Base-by-base conservation (phyloP, 495 filamentous ascomycete genomes). In the Hypoxylon rickii region DNA sequence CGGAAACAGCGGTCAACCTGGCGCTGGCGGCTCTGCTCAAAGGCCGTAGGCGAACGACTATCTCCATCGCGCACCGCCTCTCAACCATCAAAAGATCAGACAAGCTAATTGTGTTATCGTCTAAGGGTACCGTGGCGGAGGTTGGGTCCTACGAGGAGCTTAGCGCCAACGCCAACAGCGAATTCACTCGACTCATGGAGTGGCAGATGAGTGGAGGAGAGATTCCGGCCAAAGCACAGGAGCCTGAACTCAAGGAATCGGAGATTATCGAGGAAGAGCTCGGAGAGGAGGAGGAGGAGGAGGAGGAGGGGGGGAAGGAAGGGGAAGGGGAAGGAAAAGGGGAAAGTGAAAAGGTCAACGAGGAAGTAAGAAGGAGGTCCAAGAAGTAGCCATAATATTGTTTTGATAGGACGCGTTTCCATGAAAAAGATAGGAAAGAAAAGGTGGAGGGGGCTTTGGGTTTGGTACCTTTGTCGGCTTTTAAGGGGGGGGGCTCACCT, bases 151-250 rank as follows among this genome's bases (percentile, higher is more conserved):
- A 94, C 67, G 74, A 81, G 11, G 83, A 90, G 50, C 78, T 98
- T 19, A 88, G 85, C 59, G 72, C 77, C 15, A 84, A 88, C 31
- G 79, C 78, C 3, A 73, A 87, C 18, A 93, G 92, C 32, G 89
- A 92, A 5, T 98, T 98, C 67, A 92, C 84, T 21, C 90, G 89
- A 73, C 77, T 98, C 41, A 98, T 98, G 94, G 92, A 97, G 70
- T 98, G 95, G 95, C 94, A 98, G 74, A 88, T 97, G 82, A 93
- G 82, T 58, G 95, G 92, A 11, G 86, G 87, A 7, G 90, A 95
- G 32, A 70, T 73, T 0, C 64, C 71, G 0, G 15, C 53, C 2
- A 65, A 66, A 8, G 43, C 44, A 0, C 68, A 65, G 7, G 41
- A 33, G 17, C 46, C 33, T 11, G 58, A 79, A 53, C 72, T 78